These are phyloP conservation scores for Fusarium caatingaense DNA, from an alignment of 2,329 filamentous ascomycete genomes.

Conservation along the genomic window DNA sequence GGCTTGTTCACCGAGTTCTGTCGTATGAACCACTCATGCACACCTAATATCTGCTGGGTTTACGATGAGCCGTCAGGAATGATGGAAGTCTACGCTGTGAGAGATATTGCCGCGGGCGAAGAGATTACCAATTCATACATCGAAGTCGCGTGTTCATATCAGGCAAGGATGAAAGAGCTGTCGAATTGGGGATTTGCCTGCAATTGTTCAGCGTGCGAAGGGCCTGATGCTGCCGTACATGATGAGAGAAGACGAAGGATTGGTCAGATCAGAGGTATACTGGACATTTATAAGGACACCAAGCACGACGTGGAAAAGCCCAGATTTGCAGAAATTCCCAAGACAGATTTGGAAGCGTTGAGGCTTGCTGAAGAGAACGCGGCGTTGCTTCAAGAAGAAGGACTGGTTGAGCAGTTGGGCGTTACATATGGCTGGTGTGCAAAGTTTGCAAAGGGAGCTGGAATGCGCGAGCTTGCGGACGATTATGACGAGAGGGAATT, in stretches of 20 bases:
- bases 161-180: not conserved
- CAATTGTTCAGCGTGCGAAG: not conserved
- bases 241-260: slow-evolving; percentile 21
- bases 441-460: slow-evolving; percentile 2
- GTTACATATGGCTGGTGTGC: slow-evolving; percentile 18
- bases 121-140: slow-evolving; percentile 27
- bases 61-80: slow-evolving; percentile 10
- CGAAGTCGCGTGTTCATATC: not conserved
- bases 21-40: slow-evolving; percentile 27
- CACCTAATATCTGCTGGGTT: slow-evolving; percentile 18
- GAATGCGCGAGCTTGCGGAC: not conserved
- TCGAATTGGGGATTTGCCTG: slow-evolving; percentile 16
- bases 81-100: slow-evolving; percentile 20
- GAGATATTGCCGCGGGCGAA: not conserved
- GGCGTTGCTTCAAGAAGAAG: not conserved
- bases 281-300: slow-evolving; percentile 8
- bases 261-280: slow-evolving; percentile 7
- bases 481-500: slow-evolving; percentile 19
- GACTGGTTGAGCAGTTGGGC: slow-evolving; percentile 9
- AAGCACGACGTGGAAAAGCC: not conserved
- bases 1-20: slow-evolving; percentile 18
- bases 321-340: slow-evolving; percentile 7
- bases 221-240: not conserved
- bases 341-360: slow-evolving; percentile 10
- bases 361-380: not conserved